Base-by-base conservation (phyloP, 352 stramenopile species). In the Pythium utonaiense region DNA sequence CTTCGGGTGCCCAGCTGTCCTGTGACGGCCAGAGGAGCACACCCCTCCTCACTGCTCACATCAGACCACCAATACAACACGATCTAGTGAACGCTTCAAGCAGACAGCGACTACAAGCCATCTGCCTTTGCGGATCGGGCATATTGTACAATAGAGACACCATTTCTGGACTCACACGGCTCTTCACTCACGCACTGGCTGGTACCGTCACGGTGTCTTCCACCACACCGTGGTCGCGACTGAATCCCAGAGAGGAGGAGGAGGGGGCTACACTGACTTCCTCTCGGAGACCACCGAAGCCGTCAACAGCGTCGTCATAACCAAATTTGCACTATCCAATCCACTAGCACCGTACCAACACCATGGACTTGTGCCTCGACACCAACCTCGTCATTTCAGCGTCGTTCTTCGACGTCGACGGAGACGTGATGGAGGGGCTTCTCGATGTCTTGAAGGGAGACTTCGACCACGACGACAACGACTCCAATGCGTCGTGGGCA, bases 351-450 rank as follows among this genome's bases (percentile, higher is more conserved):
- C 44, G 6, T 24, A 51, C 9, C 28, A 55, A 6, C 16, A 40
- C 16, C 48, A 38, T 55, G 27, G 27, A 28, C 19, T 27, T 7
- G 30, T 9, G 5, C 17, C 10, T 4, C 31, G 25, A 12, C 25
- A 55, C 48, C n/a, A n/a, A n/a, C 3, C 30, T 55, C 25, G 30
- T 55, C 48, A 55, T 55, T 17, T 55, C 48, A 16, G 48, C 27
- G 7, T 42, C 60, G 16, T 51, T 42, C 33, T 45, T 67, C 33
- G 60, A 67, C 17, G 25, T 67, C 33, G 60, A 67, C 17, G 25
- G 45, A 4, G 36, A 67, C 28, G 9, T 57, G 3, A 53, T 67
- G 27, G 25, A 62, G 13, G n/a, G 50, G 13, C 19, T 67, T 3
- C 53, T 67, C 27, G 44, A 67, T 2, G 60, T 36, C 17, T 55